A percentile compares a stretch with the other conserved stretches of the same genome.
Conservation (phyloP, 2,329 filamentous ascomycete genomes). For the Colletotrichum tropicale region DNA sequence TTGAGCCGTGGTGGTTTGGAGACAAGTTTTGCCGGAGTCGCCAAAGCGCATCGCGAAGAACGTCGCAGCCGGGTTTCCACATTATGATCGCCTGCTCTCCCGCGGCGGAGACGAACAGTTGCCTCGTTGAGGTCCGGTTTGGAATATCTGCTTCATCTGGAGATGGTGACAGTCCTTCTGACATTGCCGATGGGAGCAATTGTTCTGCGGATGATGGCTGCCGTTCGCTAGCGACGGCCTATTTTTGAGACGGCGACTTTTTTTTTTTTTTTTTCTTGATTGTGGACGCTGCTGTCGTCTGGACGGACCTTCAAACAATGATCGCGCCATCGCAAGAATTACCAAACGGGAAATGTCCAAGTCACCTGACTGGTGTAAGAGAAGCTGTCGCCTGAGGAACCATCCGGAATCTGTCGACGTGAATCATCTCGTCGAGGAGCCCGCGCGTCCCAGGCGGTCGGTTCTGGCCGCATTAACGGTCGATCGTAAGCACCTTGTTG, state of each 20-base stretch:
- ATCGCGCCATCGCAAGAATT: neutral
- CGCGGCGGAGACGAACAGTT: neutral
- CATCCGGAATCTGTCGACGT: neutral
- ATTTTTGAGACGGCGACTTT: neutral
- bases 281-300: neutral
- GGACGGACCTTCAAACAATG: neutral
- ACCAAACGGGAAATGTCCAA: neutral
- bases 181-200: neutral
- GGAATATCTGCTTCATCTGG: neutral
- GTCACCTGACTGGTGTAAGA: neutral
- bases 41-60: neutral
- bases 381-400: neutral
- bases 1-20: neutral
- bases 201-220: neutral
- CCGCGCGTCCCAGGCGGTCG: neutral
- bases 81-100: neutral
- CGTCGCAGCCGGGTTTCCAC: neutral
- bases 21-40: conserved; percentile 1
- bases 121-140: neutral
- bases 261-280: neutral
- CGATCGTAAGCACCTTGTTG: neutral
- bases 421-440: neutral
- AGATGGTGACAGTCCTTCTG: neutral
- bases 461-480: neutral
- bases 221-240: neutral